Evolutionary conservation across 2,329 filamentous ascomycete species (phyloP), one percentile per base, ranked within the genome.

Genomic region (Immersiporthe knoxdaviesiana): DNA sequence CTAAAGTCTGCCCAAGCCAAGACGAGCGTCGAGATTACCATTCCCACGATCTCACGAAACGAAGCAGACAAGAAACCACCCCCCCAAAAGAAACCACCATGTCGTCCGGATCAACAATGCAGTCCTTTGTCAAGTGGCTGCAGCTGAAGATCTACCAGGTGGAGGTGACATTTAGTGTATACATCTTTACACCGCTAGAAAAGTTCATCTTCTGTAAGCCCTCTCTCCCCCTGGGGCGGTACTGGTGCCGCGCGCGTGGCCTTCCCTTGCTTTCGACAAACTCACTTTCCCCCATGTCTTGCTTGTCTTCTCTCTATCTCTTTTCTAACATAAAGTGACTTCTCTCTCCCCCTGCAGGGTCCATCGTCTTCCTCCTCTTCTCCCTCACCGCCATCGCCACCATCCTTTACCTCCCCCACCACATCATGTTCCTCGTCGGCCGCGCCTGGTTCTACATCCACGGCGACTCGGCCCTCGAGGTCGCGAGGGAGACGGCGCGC

Each of bases 121-220:
- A 84, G 73, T 79, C 81, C 60, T 85, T 97, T 75, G 87, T 92
- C 73, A 90, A 91, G 80, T 97, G 94, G 93, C 86, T 98, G 74
- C 90, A 94, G 81, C 88, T 94, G 81, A 99, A 99, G 87, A 90
- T 94, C 79, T 97, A 98, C 85, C 96, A 98, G 84, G 94, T 98
- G 79, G 96, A 99, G 83, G 95, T 98, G 79, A 97, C 95, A 16
- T 96, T 97, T 81, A 91, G 92, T 71, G 88, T 98, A 35, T 98
- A 99, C 86, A 98, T 99, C 92, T 91, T 97, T 75, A 97, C 94
- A 50, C 92, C 94, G 1, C 94, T 92, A 65, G 96, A 99, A 84
- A 97, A 97, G 81, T 95, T 97, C 81, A 91, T 97, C 76, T 97
- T 98, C 82, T 98, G 96, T 98, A 87, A 69, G 93, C 81, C 21